These are phyloP conservation scores for Colletotrichum echinochloae DNA, from an alignment of 2,329 filamentous ascomycete species.

Conservation along the genomic window DNA sequence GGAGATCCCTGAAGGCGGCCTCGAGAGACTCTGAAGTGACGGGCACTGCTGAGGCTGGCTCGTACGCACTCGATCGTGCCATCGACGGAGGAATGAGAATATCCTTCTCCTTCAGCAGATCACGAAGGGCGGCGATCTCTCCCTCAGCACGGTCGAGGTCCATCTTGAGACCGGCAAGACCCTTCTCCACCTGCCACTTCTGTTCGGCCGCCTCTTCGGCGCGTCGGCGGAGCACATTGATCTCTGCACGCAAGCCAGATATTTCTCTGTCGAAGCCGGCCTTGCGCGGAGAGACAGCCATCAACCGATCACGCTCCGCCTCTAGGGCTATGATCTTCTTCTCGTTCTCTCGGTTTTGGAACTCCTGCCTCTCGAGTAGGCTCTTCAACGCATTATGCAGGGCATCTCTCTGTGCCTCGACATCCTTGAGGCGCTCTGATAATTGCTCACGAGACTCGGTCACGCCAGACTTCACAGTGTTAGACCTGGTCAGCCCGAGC, in stretches of 20 bases:
- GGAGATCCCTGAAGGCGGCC: constrained; percentile 79
- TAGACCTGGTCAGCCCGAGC: constrained; percentile 68
- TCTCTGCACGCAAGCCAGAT: constrained; percentile 81
- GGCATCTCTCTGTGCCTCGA: constrained; percentile 93
- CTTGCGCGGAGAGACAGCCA: constrained; percentile 76
- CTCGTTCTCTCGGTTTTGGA: constrained; percentile 84
- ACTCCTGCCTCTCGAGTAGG: constrained; percentile 85
- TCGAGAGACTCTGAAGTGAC: constrained; percentile 79
- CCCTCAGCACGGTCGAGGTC: constrained; percentile 95
- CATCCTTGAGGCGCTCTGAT: constrained; percentile 86
- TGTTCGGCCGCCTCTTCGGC: constrained; percentile 95
- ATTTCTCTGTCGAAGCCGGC: constrained; percentile 89
- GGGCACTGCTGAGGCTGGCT: constrained; percentile 47
- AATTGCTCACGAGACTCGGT: constrained; percentile 74
- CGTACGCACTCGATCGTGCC: constrained; percentile 55
- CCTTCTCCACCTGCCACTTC: constrained; percentile 96
- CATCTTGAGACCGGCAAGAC: constrained; percentile 90
- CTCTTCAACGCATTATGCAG: constrained; percentile 88
- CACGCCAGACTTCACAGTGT: constrained; percentile 60
- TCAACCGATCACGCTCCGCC: constrained; percentile 79
- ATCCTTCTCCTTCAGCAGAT: constrained; percentile 84
- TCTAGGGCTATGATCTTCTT: constrained; percentile 85
- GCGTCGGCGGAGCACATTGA: constrained; percentile 84
- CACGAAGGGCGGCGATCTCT: constrained; percentile 86
- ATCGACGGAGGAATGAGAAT: constrained; percentile 76